phyloP scores from a whole-genome alignment of 768 basidiomycete species.

The Cystofilobasidium macerans region DNA sequence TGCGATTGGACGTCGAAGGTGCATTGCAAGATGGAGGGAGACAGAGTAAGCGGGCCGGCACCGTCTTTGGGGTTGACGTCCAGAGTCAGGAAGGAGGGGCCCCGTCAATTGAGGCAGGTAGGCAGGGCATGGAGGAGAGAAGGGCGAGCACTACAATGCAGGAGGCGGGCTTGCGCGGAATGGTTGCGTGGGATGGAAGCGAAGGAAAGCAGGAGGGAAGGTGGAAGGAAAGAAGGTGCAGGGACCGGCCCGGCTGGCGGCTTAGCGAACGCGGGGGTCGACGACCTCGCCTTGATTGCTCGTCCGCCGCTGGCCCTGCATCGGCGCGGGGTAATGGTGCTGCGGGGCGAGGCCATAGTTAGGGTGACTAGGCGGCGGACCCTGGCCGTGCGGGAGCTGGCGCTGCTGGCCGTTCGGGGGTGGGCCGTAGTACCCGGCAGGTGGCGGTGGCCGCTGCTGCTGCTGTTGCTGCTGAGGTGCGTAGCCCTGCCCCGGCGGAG shows the following conservation, averaged over 20 bases:
- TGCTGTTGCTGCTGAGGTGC: slow-evolving; percentile 5
- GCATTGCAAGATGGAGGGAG: too few relatives aligned
- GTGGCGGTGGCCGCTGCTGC: slow-evolving; percentile 2
- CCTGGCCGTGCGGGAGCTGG: slow-evolving; percentile 2
- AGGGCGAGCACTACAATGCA: too few relatives aligned
- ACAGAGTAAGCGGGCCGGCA: too few relatives aligned
- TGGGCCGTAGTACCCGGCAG: slow-evolving; percentile 8
- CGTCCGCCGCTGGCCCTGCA: slow-evolving; percentile 5
- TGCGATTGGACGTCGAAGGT: too few relatives aligned
- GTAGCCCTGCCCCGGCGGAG: not conserved
- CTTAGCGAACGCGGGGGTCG: slow-evolving; percentile 1
- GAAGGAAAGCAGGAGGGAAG: not conserved
- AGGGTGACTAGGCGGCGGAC: slow-evolving; percentile 8
- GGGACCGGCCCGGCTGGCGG: not conserved
- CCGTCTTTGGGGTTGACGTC: too few relatives aligned
- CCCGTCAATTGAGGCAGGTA: too few relatives aligned
- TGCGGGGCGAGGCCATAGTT: slow-evolving; percentile 1
- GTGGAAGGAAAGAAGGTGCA: not conserved
- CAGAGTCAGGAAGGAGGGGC: too few relatives aligned
- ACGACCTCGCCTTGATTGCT: slow-evolving; percentile 7
- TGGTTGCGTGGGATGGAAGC: not conserved
- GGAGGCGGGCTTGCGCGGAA: not conserved
- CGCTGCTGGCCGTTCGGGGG: not conserved
- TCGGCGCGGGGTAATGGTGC: slow-evolving; percentile 3
- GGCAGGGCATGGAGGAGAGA: too few relatives aligned